Conservation (phyloP, 2,329 filamentous ascomycete genomes). For the Microsporum canis region DNA sequence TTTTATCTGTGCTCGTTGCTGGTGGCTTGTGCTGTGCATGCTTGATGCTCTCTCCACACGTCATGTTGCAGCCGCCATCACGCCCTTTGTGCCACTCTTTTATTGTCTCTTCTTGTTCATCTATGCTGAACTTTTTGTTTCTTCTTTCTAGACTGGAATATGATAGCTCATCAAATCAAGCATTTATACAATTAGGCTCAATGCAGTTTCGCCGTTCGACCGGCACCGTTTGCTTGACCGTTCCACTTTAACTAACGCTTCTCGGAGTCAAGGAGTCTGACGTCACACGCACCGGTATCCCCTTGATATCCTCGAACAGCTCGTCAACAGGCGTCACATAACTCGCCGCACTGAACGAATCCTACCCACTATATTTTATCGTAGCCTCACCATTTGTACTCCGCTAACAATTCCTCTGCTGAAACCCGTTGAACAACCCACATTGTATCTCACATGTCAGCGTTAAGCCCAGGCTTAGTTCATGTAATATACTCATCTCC, state of each 20-base stretch:
- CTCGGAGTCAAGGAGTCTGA: neutral
- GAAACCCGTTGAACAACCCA: too few relatives aligned
- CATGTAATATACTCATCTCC: too few relatives aligned
- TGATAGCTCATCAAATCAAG: neutral
- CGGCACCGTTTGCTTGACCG: neutral
- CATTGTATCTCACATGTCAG: too few relatives aligned
- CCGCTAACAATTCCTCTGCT: too few relatives aligned
- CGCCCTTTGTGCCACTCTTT: neutral
- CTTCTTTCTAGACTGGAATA: neutral
- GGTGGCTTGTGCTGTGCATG: neutral
- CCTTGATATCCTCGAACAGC: neutral
- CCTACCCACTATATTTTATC: too few relatives aligned
- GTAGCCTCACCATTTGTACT: too few relatives aligned
- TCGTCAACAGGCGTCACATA: neutral
- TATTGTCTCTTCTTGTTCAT: neutral
- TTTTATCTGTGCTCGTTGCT: neutral
- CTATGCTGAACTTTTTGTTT: neutral
- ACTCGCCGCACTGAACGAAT: neutral
- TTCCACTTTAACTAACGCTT: neutral
- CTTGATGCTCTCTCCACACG: neutral
- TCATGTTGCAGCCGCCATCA: neutral
- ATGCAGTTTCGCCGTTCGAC: neutral
- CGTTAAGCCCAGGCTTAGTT: too few relatives aligned
- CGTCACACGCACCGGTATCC: neutral
- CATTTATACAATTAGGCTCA: neutral